Evolutionary conservation across 371 early-diverging fungal species (phyloP), one percentile per base, ranked within the genome.

Genomic region (Mycotypha africana): DNA sequence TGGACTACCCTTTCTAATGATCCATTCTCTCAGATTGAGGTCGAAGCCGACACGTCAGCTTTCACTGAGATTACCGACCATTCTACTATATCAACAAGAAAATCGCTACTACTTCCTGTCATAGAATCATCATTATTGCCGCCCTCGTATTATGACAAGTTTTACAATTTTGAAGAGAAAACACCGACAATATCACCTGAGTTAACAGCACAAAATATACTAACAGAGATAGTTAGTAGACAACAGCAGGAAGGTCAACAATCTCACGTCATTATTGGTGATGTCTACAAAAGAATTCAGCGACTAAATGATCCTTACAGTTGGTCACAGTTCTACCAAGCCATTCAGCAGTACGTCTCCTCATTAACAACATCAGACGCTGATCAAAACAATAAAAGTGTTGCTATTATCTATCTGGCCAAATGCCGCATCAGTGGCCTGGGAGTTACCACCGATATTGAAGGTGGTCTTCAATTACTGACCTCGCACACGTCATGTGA

Each of bases 11-110:
- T 58, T 30, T 58, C 53, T 12, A 53, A 41, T 17, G 58, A 58
- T 38, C 58, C 58, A 37, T 58, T 58, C 25, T 58, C 58, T 20
- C 58, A 58, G 38, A 53, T 53, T 24, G 53, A 58, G 32, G 49
- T 38, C 8, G 53, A 58, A 36, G 49, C 41, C 8, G 53, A 49
- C 28, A 48, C 58, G 2, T 58, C 58, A 26, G 37, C 58, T 23
- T 58, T 58, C 36, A 58, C 53, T 21, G 47, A 52, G 25, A 45
- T 52, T 30, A 58, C 58, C 14, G 58, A 58, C n/a, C 53, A 58
- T 26, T 58, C 58, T 12, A 58, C 58, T 4, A 58, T 58, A 2
- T 58, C 58, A 16, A n/a, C n/a, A n/a, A 34, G 58, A 40, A 52
- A 49, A 38, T 58, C 49, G 16, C 30, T 45, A 6, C n/a, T n/a